Evolutionary conservation across 1,284 basidiomycete genomes (phyloP), one percentile per base, ranked within the genome.

Genomic region (Ganoderma resinaceum): DNA sequence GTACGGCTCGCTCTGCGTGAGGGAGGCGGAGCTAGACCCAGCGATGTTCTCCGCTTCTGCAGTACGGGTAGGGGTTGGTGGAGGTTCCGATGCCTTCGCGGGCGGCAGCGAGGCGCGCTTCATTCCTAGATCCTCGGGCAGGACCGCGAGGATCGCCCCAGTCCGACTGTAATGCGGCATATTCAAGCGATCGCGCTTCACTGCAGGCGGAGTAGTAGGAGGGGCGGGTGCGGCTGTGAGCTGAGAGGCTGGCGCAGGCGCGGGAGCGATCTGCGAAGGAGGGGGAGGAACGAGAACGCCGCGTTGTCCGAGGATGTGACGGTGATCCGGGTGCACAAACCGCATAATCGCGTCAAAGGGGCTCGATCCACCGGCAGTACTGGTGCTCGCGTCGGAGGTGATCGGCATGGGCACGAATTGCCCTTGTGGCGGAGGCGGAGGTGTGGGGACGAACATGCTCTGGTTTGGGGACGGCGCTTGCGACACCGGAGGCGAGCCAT

Each of bases 261-360:
- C 14, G 1, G 20, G 33, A 8, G 33, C 31, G 18, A n/a, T 26
- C 20, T 46, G 57, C 8, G n/a, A 26, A 37, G 57, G 37, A 40
- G 37, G 37, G 12, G 37, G 37, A 38, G 37, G n/a, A 37, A 31
- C 33, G 18, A 31, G 23, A 3, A 23, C 43, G 26, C 42, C 61
- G 37, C 14, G 55, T 14, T 3, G 33, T 8, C 53, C 26, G 58
- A 70, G 61, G 11, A 70, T 8, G 9, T 63, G 55, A 14, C 49
- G 63, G 31, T 70, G 67, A 37, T 70, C 67, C 14, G 67, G 71
- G 53, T 72, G 69, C 4, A 72, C 62, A 43, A 68, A 66, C 26
- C 29, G 33, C 18, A 42, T 29, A 6, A 55, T 55, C 9, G 43
- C 33, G 12, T 61, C 64, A 9, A 67, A 18, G 42, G n/a, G 18